Percentiles rank a stretch among this genome's conserved stretches.
These are phyloP conservation scores for Deinandra increscens DNA, from an alignment of 129 eudicot species.

Conservation along the genomic window DNA sequence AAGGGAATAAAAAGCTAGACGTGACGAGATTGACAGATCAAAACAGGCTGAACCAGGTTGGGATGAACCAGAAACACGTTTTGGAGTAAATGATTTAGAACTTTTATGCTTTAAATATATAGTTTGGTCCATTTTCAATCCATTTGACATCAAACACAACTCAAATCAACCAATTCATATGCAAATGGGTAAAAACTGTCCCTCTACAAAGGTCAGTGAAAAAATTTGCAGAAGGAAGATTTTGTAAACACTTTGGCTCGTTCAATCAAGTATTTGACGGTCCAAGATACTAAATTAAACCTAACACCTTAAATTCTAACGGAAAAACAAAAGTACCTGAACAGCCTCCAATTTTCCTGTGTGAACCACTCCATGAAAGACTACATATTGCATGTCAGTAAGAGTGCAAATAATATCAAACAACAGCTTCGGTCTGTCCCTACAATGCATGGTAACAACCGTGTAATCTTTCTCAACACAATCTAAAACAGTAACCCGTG, in stretches of 20 bases:
- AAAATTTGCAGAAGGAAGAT: background rate
- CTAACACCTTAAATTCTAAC: background rate
- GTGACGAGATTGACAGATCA: background rate
- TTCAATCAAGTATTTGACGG: background rate
- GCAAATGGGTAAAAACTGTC: background rate
- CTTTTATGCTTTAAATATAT: background rate
- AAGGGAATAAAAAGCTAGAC: background rate
- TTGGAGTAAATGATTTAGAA: background rate
- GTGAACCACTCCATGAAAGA: conserved; percentile 89
- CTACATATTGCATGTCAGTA: conserved; percentile 95
- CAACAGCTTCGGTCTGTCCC: conserved; percentile 84
- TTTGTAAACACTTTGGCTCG: background rate
- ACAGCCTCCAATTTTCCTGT: conserved; percentile 76
- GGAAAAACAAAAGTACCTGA: conserved; percentile 50
- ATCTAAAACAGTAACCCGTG: conserved; percentile 55
- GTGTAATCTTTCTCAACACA: conserved; percentile 82
- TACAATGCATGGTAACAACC: conserved; percentile 73
- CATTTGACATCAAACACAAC: background rate
- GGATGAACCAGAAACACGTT: background rate
- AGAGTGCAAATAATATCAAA: conserved; percentile 83
- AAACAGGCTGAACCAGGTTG: background rate
- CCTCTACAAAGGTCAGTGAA: background rate
- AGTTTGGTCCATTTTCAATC: background rate
- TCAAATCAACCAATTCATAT: background rate
- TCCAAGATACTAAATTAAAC: background rate